Evolutionary conservation across 192 early-diverging fungal genomes (phyloP).

Genomic region (Coemansia sp.): DNA sequence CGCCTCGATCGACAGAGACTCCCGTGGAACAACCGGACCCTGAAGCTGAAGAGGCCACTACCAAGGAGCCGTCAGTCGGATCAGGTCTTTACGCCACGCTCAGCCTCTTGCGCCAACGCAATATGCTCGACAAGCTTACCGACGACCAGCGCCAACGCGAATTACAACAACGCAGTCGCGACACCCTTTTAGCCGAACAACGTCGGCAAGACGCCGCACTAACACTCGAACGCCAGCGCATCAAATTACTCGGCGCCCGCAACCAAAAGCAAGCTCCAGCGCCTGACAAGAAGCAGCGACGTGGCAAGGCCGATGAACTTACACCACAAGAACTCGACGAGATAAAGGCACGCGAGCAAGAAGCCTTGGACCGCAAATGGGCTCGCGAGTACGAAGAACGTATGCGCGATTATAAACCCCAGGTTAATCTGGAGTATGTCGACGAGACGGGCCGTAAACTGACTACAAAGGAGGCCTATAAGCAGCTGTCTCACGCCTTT

Average conservation of each 20-base stretch:
- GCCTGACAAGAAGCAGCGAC: slow-evolving; percentile 6
- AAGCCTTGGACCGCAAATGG: slow-evolving; percentile 62
- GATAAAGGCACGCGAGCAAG: slow-evolving; percentile 45
- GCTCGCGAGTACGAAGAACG: slow-evolving; percentile 76
- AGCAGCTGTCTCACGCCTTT: slow-evolving; percentile 90
- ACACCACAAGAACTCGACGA: slow-evolving; percentile 41
- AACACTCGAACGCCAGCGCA: slow-evolving; percentile 66
- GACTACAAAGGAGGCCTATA: slow-evolving; percentile 89
- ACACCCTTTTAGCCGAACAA: slow-evolving; percentile 74
- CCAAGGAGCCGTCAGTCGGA: slow-evolving; percentile 75
- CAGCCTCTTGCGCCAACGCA: slow-evolving; percentile 78
- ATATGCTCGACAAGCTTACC: slow-evolving; percentile 63
- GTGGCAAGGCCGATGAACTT: slow-evolving; percentile 52
- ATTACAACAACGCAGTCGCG: slow-evolving; percentile 39
- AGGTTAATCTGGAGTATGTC: slow-evolving; percentile 87
- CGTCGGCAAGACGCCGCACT: slow-evolving; percentile 60
- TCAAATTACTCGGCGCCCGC: slow-evolving; percentile 60
- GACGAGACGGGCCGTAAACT: slow-evolving; percentile 84
- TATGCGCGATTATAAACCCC: slow-evolving; percentile 89
- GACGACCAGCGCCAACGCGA: slow-evolving; percentile 72
- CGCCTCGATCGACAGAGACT: not conserved
- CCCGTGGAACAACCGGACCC: not conserved
- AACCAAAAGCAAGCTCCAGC: not conserved
- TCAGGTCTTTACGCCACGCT: slow-evolving; percentile 82
- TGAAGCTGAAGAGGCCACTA: not conserved